These are phyloP conservation scores for Penicillium malachiteum DNA, from an alignment of 495 filamentous ascomycete genomes.

Conservation along the genomic window DNA sequence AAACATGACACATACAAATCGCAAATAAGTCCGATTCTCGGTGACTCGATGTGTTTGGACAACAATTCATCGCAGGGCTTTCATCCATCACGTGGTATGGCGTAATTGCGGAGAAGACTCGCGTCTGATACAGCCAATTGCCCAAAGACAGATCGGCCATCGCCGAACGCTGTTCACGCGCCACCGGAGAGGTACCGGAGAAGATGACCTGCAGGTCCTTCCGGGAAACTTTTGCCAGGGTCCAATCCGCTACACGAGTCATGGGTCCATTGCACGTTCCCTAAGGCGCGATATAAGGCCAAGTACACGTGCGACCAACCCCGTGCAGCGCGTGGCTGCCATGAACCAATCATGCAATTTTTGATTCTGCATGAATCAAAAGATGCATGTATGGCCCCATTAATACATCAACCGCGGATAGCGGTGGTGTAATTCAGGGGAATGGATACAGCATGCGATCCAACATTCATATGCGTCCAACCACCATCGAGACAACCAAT, in stretches of 20 bases:
- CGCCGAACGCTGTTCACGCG: slow-evolving; percentile 8
- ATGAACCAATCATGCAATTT: slow-evolving; percentile 10
- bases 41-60: slow-evolving; percentile 9
- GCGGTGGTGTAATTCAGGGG: slow-evolving; percentile 10
- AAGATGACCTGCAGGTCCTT: slow-evolving; percentile 22
- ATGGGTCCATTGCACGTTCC: slow-evolving; percentile 5
- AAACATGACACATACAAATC: background rate
- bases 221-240: slow-evolving; percentile 2
- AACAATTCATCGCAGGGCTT: background rate
- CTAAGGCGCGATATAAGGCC: slow-evolving; percentile 19
- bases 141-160: slow-evolving; percentile 14
- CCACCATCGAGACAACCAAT: slow-evolving; percentile 12
- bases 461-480: slow-evolving; percentile 2
- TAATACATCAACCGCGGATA: slow-evolving; percentile 3
- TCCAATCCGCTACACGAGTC: background rate
- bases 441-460: slow-evolving; percentile 4
- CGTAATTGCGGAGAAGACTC: slow-evolving; percentile 33
- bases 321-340: background rate
- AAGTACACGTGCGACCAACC: slow-evolving; percentile 7
- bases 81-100: slow-evolving; percentile 43
- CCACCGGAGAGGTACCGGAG: slow-evolving; percentile 7
- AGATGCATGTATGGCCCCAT: slow-evolving; percentile 7
- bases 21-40: background rate
- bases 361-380: background rate
- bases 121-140: slow-evolving; percentile 28